Percentiles rank a stretch among this genome's conserved stretches.
Conservation (phyloP, 768 basidiomycete genomes). For the Rhizopogon vulgaris region DNA sequence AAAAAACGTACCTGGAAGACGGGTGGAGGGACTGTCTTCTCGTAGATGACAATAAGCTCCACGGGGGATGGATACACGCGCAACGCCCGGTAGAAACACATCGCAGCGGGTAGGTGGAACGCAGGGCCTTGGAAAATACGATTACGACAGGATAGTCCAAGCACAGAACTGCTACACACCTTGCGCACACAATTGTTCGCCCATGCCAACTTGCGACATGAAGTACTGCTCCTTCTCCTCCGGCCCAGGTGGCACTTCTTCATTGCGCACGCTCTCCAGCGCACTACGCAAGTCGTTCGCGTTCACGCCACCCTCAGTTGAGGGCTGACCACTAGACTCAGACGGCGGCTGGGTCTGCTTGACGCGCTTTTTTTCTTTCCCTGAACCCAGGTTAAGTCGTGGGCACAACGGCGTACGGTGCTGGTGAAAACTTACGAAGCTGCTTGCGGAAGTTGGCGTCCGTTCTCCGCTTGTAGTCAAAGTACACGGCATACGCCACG, state of each 20-base stretch:
- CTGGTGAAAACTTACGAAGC: slow-evolving; percentile 54
- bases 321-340: slow-evolving; percentile 22
- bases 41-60: slow-evolving; percentile 91
- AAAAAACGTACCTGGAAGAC: slow-evolving; percentile 61
- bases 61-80: slow-evolving; percentile 92
- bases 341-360: slow-evolving; percentile 56
- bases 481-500: slow-evolving; percentile 84
- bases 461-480: slow-evolving; percentile 91
- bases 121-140: slow-evolving; percentile 51
- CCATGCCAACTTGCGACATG: slow-evolving; percentile 82
- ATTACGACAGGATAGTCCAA: neutral
- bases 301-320: slow-evolving; percentile 25
- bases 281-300: slow-evolving; percentile 56
- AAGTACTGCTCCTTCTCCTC: slow-evolving; percentile 87
- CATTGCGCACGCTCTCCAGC: slow-evolving; percentile 59
- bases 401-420: slow-evolving; percentile 6
- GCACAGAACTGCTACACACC: slow-evolving; percentile 35
- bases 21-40: slow-evolving; percentile 79
- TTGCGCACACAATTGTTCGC: slow-evolving; percentile 74
- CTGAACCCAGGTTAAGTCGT: slow-evolving; percentile 32
- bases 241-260: slow-evolving; percentile 59
- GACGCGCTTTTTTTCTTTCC: slow-evolving; percentile 88
- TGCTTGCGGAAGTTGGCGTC: slow-evolving; percentile 83
- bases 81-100: slow-evolving; percentile 90
- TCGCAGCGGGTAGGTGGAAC: slow-evolving; percentile 73